Conservation (phyloP, 495 filamentous ascomycete species). For the Pyronema domesticum region DNA sequence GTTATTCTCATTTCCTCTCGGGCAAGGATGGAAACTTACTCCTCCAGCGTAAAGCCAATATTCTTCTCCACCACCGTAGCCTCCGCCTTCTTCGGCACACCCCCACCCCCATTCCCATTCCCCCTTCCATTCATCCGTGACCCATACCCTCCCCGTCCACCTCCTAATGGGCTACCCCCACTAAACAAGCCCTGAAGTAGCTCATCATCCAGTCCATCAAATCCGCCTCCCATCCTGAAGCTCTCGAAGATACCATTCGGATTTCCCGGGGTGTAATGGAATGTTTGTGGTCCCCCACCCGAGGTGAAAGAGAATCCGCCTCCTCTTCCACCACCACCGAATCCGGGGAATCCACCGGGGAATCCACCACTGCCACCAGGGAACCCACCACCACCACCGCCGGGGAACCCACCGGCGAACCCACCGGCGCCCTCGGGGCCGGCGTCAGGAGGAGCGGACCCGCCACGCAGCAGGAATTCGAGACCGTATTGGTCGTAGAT, state of each 20-base stretch:
- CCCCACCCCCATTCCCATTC: constrained; percentile 26
- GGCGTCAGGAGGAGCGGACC: constrained; percentile 45
- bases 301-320: constrained; percentile 21
- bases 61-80: constrained; percentile 78
- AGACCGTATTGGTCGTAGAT: constrained; percentile 89
- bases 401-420: constrained; percentile 29
- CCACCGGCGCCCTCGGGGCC: constrained; percentile 29
- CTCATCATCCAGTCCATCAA: constrained; percentile 31
- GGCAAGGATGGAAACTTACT: constrained; percentile 26
- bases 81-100: constrained; percentile 43
- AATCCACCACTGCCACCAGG: constrained; percentile 30
- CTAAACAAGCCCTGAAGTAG: constrained; percentile 27
- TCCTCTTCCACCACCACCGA: constrained; percentile 28
- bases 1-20: too few species aligned
- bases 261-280: constrained; percentile 61
- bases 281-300: constrained; percentile 24
- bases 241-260: constrained; percentile 70
- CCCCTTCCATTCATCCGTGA: constrained; percentile 24
- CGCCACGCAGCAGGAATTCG: constrained; percentile 78
- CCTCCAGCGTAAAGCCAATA: constrained; percentile 65
- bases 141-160: constrained; percentile 20
- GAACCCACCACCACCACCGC: constrained; percentile 20
- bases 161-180: constrained; percentile 28
- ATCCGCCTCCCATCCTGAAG: constrained; percentile 43
- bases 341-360: constrained; percentile 38